A percentile compares a stretch with the other conserved stretches of the same genome.
Evolutionary conservation across 1,139 yeast species (phyloP).

Genomic region (Hansenula lynferdii): DNA sequence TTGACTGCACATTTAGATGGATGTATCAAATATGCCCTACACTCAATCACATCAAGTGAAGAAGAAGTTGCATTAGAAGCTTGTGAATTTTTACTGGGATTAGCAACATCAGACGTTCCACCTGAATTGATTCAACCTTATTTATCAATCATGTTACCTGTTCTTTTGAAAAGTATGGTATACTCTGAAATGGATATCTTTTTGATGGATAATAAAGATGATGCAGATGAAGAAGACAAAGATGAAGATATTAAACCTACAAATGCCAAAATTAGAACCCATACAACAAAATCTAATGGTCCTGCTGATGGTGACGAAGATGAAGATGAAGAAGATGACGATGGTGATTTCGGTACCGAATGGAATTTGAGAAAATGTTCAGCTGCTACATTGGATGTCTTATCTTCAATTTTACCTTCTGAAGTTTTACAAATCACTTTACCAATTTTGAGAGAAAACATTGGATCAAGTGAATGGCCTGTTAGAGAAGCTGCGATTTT

Average conservation of each 20-base stretch:
- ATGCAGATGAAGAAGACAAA: constrained; percentile 80
- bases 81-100: constrained; percentile 80
- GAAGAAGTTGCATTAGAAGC: constrained; percentile 87
- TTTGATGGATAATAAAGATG: constrained; percentile 66
- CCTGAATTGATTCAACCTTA: constrained; percentile 48
- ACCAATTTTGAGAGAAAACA: constrained; percentile 70
- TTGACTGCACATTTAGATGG: constrained; percentile 79
- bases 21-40: constrained; percentile 77
- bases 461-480: constrained; percentile 75
- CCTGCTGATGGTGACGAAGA: constrained; percentile 31
- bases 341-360: constrained; percentile 56
- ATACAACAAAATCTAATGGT: constrained; percentile 30
- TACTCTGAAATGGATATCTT: constrained; percentile 80
- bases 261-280: constrained; percentile 65
- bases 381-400: constrained; percentile 85
- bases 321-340: constrained; percentile 63
- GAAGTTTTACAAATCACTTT: constrained; percentile 63
- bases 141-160: constrained; percentile 63
- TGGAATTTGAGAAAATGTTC: constrained; percentile 95
- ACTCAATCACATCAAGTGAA: constrained; percentile 59
- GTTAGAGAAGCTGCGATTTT: constrained; percentile 89
- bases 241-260: constrained; percentile 86
- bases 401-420: constrained; percentile 65
- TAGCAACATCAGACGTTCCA: constrained; percentile 60
- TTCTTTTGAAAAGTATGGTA: constrained; percentile 77